phyloP scores from a whole-genome alignment of 2,329 filamentous ascomycete species.

The Aphanocladium album region DNA sequence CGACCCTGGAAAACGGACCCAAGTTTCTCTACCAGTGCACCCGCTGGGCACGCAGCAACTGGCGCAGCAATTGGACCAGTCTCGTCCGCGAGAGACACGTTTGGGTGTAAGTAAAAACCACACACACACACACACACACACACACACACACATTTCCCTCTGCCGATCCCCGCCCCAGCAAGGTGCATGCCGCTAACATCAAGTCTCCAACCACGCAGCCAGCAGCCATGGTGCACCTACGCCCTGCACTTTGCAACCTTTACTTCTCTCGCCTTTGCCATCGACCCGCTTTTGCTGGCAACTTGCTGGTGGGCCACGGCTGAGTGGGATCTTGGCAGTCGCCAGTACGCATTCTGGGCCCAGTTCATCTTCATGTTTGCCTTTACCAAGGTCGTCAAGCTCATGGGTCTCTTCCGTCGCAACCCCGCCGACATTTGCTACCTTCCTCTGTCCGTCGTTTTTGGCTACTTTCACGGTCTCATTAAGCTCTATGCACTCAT shows the following conservation, averaged over 20 bases:
- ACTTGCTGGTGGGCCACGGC: conserved; percentile 65
- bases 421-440: conserved; percentile 77
- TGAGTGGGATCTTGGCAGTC: conserved; percentile 49
- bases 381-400: conserved; percentile 87
- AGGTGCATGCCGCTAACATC: conserved; percentile 9
- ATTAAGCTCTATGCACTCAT: conserved; percentile 87
- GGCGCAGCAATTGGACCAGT: conserved; percentile 93
- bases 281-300: conserved; percentile 69
- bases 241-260: conserved; percentile 89
- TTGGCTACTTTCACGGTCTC: conserved; percentile 87
- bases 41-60: conserved; percentile 94
- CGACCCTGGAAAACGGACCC: conserved; percentile 80
- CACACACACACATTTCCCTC: neutral
- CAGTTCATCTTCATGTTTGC: conserved; percentile 70
- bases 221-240: conserved; percentile 90
- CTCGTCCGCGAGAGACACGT: conserved; percentile 78
- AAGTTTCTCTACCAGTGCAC: conserved; percentile 93
- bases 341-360: conserved; percentile 52
- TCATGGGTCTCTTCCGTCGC: conserved; percentile 78
- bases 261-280: conserved; percentile 76
- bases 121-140: neutral
- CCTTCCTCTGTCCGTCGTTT: conserved; percentile 78
- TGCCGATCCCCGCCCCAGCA: conserved; percentile 13
- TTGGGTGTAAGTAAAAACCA: conserved; percentile 64
- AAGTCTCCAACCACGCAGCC: conserved; percentile 46